These are phyloP conservation scores for Auriscalpium microsporum DNA, from an alignment of 768 basidiomycete genomes.

Conservation along the genomic window DNA sequence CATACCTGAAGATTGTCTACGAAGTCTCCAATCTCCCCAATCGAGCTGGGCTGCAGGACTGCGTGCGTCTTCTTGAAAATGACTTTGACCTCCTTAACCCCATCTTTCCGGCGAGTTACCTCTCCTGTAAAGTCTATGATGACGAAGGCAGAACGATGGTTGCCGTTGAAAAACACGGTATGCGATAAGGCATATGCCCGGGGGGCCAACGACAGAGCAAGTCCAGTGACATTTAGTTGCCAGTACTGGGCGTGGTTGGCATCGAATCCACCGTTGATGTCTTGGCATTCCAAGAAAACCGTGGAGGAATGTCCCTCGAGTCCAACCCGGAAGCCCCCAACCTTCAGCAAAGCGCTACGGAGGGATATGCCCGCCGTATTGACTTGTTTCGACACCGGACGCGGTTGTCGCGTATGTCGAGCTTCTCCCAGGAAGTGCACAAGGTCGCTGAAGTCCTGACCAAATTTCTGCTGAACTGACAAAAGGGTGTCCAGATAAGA, in stretches of 20 bases:
- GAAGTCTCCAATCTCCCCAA: constrained; percentile 85
- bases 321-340: constrained; percentile 76
- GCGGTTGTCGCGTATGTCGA: constrained; percentile 25
- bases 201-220: constrained; percentile 80
- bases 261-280: constrained; percentile 56
- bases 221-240: constrained; percentile 63
- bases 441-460: constrained; percentile 80
- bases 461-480: constrained; percentile 81
- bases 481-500: constrained; percentile 79
- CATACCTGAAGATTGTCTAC: constrained; percentile 74
- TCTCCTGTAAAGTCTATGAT: constrained; percentile 57
- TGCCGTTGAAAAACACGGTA: constrained; percentile 42
- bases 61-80: constrained; percentile 75
- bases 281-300: constrained; percentile 66
- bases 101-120: constrained; percentile 3
- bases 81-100: constrained; percentile 37
- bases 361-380: constrained; percentile 13
- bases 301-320: constrained; percentile 67
- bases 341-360: constrained; percentile 46
- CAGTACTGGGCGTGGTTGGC: constrained; percentile 37
- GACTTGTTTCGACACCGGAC: not conserved
- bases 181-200: constrained; percentile 29
- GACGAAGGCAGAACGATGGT: constrained; percentile 75
- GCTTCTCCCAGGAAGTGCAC: constrained; percentile 58
- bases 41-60: constrained; percentile 89